phyloP scores from a whole-genome alignment of 176 grass and related monocot species.

The sorghum (Sorghum bicolor) region DNA sequence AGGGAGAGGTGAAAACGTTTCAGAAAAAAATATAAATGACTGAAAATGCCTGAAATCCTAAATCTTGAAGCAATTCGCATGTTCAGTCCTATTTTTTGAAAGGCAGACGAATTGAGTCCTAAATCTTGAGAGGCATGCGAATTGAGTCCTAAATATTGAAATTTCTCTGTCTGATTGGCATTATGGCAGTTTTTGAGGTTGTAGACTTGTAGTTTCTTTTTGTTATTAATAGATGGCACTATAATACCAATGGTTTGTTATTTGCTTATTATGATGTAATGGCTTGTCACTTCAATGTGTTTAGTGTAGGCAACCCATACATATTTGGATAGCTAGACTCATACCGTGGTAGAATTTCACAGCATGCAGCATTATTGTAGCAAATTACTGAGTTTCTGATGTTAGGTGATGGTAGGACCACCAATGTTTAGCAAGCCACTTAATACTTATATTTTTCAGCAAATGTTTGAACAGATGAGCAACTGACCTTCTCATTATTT shows the following conservation, averaged over 20 bases:
- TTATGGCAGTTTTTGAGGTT: background rate
- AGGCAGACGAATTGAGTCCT: too few relatives aligned
- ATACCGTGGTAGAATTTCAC: conserved; percentile 1
- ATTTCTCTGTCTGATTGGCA: too few relatives aligned
- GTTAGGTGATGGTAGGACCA: conserved; percentile 3
- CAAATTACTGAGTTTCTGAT: background rate
- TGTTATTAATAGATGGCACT: conserved; percentile 14
- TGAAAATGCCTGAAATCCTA: too few relatives aligned
- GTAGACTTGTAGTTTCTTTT: background rate
- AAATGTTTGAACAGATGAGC: conserved; percentile 9
- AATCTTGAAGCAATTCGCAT: too few relatives aligned
- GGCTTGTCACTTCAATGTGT: background rate
- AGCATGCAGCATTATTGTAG: background rate
- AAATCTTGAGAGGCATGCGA: too few relatives aligned
- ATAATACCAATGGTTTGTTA: background rate
- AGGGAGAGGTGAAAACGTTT: too few relatives aligned
- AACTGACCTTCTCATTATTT: conserved; percentile 25
- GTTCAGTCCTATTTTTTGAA: too few relatives aligned
- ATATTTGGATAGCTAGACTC: conserved; percentile 26
- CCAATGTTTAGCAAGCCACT: conserved; percentile 8
- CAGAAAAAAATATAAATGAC: too few relatives aligned
- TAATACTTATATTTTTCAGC: background rate
- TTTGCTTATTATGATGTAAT: background rate
- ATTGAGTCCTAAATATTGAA: too few relatives aligned
- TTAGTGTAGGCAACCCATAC: conserved; percentile 7